Evolutionary conservation across 2,329 filamentous ascomycete genomes (phyloP).

Genomic region (Diaporthe ilicicola): DNA sequence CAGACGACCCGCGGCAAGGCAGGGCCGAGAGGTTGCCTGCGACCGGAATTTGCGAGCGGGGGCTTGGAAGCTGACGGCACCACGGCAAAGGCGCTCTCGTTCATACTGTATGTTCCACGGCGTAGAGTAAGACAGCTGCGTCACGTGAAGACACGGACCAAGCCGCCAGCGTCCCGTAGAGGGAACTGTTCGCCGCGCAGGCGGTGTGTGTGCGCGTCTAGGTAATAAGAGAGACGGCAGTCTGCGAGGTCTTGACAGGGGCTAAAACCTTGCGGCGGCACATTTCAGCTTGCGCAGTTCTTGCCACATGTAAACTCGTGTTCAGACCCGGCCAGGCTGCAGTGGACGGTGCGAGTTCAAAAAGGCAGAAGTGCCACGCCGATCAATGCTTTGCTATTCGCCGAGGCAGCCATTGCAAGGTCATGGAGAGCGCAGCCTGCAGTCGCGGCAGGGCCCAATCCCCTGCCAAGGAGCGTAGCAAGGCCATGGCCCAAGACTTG

Average conservation of each 20-base stretch:
- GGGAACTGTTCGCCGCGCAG: background rate
- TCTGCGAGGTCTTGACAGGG: background rate
- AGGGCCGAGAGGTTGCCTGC: background rate
- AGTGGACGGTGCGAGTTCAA: background rate
- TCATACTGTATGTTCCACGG: conserved; percentile 11
- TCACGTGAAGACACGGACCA: conserved; percentile 10
- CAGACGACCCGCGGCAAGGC: conserved; percentile 29
- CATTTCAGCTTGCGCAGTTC: background rate
- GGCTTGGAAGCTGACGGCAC: conserved; percentile 2
- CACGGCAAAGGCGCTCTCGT: background rate
- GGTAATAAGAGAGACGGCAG: background rate
- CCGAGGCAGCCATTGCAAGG: conserved; percentile 8
- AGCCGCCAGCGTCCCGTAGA: conserved; percentile 7
- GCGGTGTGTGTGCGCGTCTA: background rate
- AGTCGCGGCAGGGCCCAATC: background rate
- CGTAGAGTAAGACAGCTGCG: conserved; percentile 10
- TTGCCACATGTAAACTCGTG: background rate
- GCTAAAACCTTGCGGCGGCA: background rate
- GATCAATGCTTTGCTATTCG: background rate
- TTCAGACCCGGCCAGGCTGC: background rate
- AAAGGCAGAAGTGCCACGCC: background rate
- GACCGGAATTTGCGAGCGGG: background rate
- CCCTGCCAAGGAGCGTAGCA: conserved; percentile 15
- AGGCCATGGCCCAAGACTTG: background rate
- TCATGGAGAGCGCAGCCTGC: background rate